phyloP scores from a whole-genome alignment of 495 filamentous ascomycete species.

The Penicillium alfredii region DNA sequence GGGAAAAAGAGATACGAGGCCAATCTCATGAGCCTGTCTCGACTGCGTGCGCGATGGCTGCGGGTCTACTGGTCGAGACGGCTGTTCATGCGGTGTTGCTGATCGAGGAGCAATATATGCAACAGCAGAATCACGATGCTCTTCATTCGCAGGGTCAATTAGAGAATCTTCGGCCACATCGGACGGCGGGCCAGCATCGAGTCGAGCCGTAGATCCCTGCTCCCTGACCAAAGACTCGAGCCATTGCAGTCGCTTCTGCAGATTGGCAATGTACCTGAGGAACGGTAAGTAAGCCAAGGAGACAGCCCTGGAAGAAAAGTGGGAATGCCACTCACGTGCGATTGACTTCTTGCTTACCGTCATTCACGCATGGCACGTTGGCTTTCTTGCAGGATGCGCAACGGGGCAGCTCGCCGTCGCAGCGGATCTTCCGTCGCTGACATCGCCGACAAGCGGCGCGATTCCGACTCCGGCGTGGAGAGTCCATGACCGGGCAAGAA shows the following conservation, averaged over 20 bases:
- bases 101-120: slow-evolving; percentile 1
- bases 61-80: background rate
- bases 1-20: slow-evolving; percentile 31
- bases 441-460: slow-evolving; percentile 37
- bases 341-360: slow-evolving; percentile 38
- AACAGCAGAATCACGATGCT: background rate
- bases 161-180: slow-evolving; percentile 4
- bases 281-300: too few species aligned
- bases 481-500: too few species aligned
- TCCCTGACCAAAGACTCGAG: slow-evolving; percentile 36
- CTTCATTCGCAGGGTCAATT: background rate
- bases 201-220: slow-evolving; percentile 23
- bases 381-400: slow-evolving; percentile 38
- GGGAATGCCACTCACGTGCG: slow-evolving; percentile 23
- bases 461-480: slow-evolving; percentile 25
- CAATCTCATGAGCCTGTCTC: slow-evolving; percentile 35
- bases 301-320: too few species aligned
- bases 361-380: slow-evolving; percentile 34
- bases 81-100: slow-evolving; percentile 5
- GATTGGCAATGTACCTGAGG: slow-evolving; percentile 33
- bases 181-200: slow-evolving; percentile 19
- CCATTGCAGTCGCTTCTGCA: slow-evolving; percentile 38
- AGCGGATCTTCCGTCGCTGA: slow-evolving; percentile 22
- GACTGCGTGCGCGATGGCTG: slow-evolving; percentile 7
- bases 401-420: slow-evolving; percentile 18